phyloP scores from a whole-genome alignment of 2,329 filamentous ascomycete species.

The Aspergillus quadrilineatus region DNA sequence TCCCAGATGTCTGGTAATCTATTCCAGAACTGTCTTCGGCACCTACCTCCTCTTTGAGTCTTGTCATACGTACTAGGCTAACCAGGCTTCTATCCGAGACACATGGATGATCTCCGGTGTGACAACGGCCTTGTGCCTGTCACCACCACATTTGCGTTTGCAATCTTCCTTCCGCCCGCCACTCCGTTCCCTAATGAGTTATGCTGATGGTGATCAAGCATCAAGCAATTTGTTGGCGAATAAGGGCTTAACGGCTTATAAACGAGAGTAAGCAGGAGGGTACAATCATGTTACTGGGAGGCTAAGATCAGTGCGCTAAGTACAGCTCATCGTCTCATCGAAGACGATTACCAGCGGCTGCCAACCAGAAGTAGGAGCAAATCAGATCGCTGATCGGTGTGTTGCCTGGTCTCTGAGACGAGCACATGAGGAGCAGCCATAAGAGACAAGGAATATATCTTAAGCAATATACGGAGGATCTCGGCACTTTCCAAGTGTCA shows the following conservation, averaged over 20 bases:
- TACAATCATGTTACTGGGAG: not conserved
- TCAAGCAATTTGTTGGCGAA: not conserved
- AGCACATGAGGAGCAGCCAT: not conserved
- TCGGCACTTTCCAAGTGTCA: not conserved
- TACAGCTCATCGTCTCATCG: not conserved
- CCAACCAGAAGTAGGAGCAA: not conserved
- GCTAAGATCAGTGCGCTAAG: not conserved
- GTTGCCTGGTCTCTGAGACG: not conserved
- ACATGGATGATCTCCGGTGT: not conserved
- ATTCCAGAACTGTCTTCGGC: not conserved
- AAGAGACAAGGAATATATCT: too few relatives aligned
- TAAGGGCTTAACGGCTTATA: not conserved
- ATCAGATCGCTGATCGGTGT: not conserved
- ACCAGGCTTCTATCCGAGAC: not conserved
- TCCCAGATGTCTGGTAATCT: constrained; percentile 8
- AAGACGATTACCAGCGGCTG: not conserved
- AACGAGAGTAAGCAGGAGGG: not conserved
- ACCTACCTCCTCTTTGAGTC: not conserved
- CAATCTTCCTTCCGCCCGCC: not conserved
- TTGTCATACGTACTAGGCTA: not conserved
- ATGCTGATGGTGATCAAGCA: not conserved
- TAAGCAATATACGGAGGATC: not conserved
- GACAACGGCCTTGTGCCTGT: not conserved
- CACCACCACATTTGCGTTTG: not conserved
- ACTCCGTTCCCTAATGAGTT: constrained; percentile 5